These are phyloP conservation scores for Phaseolus lunatus DNA, from an alignment of 306 rosid species.

Conservation along the genomic window DNA sequence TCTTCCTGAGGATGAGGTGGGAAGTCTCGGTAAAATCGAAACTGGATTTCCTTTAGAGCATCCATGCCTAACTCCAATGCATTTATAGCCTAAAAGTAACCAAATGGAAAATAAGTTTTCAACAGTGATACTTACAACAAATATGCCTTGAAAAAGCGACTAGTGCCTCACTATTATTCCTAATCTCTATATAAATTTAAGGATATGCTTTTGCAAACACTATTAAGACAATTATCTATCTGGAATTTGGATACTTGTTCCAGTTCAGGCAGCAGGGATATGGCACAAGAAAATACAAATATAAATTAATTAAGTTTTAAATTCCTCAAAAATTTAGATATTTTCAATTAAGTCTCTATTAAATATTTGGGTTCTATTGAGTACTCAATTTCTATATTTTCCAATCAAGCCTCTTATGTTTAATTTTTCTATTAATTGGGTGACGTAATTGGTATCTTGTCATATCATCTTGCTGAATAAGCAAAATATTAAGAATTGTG, in stretches of 20 bases:
- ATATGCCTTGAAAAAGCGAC: constrained; percentile 8
- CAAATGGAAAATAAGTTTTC: constrained; percentile 34
- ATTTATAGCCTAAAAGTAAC: constrained; percentile 79
- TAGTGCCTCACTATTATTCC: constrained; percentile 14
- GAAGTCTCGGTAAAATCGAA: constrained; percentile 77
- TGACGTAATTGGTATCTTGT: no score
- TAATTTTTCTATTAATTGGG: no score
- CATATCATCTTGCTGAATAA: no score
- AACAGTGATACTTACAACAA: constrained; percentile 34
- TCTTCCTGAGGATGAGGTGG: constrained; percentile 93
- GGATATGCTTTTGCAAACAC: not conserved
- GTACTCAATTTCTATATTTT: no score
- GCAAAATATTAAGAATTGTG: no score
- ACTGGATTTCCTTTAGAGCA: constrained; percentile 84
- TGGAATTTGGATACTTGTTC: constrained; percentile 24
- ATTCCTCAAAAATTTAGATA: no score
- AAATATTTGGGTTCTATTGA: no score
- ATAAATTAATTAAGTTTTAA: no score
- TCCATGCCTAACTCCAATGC: constrained; percentile 92
- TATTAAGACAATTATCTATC: not conserved
- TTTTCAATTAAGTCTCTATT: no score
- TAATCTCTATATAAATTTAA: not conserved
- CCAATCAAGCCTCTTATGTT: no score
- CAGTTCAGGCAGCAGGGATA: constrained; percentile 12
- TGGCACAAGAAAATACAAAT: constrained; percentile 7